Base-by-base conservation (phyloP, 768 basidiomycete species). In the Phylloporus sp. region DNA sequence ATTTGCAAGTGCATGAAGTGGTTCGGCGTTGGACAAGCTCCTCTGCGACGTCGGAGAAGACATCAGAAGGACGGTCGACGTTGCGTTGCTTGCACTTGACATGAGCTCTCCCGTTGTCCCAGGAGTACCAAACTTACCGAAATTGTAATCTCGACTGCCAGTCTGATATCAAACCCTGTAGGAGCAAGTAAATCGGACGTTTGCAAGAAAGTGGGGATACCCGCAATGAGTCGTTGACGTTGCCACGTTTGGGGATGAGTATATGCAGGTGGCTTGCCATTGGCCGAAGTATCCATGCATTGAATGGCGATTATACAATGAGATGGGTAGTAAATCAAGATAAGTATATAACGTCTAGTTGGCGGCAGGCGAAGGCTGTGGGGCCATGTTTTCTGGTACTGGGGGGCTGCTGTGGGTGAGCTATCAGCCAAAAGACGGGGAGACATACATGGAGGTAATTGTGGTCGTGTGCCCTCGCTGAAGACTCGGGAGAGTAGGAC, bases 401-500 rank as follows among this genome's bases (percentile, higher is more conserved):
- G 36, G 42, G 34, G 22, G 24, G 44, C 3, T 13, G 3, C 23
- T 29, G 56, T 56, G n/a, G 56, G 54, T 37, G 20, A 13, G 13
- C 20, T 10, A 11, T 9, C 22, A 38, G 4, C n/a, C n/a, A 37
- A 50, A 46, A 28, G 29, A 37, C 28, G 10, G 7, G 36, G 27
- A 15, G 7, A 75, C 90, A 63, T 59, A 92, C 90, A 55, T 65
- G 82, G 85, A 50, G 86, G 83, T 68, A 89, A 71, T 62, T 86
- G 85, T 55, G 87, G 90, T 59, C 86, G 76, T 56, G 83, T 81
- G 47, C 79, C 80, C 62, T 90, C 89, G 60, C 85, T 87, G 67
- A 96, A 87, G 54, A 93, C 86, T 50, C 95, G 80, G 38, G 83
- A 86, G 51, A 97, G 73, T 21, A 98, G 75, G 8, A 98, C 94